Evolutionary conservation across 441 rosid genomes (phyloP), one percentile per base, ranked within the genome.

Genomic region (Erodium moschatum): DNA sequence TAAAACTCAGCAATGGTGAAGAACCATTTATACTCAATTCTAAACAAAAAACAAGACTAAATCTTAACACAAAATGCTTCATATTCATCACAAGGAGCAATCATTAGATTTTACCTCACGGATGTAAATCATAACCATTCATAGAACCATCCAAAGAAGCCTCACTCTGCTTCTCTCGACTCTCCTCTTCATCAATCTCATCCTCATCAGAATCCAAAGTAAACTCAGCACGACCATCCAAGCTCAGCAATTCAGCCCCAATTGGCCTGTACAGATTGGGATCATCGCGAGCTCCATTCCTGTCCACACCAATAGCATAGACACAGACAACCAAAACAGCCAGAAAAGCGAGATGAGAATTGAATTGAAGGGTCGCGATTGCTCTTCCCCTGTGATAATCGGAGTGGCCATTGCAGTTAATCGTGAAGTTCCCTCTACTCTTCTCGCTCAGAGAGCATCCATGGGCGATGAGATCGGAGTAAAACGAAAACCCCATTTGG

Each of bases 401-500:
- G 5, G 72, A 35, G 69, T 91, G 96, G 54, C 86, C 93, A 77
- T 79, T 85, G 69, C 98, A 93, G 75, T 71, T 88, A 48, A 93
- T 79, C 8, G 89, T 88, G 75, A 79, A 91, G 72, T 93, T 88
- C 42, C 96, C 97, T 77, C 88, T 78, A 56, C 93, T 88, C 77
- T 81, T 88, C 67, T 80, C 87, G 21, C 79, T 86, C 69, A 88
- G 77, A 5, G 81, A 56, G 74, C 97, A 93, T 15, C 95, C 96
- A 35, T 87, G 82, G 70, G 85, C 81, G 10, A 89, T 81, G 84
- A 82, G 75, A 66, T 64, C 70, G 6, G 93, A 78, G 82, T 77
- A 93, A 72, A 93, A 89, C 10, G 97, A 87, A 61, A 89, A n/a
- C 27, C 91, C 87, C 98, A 93, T 90, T 66, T 93, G 98, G 71